Base-by-base conservation (phyloP, 768 basidiomycete genomes). In the Suillus brevipes region DNA sequence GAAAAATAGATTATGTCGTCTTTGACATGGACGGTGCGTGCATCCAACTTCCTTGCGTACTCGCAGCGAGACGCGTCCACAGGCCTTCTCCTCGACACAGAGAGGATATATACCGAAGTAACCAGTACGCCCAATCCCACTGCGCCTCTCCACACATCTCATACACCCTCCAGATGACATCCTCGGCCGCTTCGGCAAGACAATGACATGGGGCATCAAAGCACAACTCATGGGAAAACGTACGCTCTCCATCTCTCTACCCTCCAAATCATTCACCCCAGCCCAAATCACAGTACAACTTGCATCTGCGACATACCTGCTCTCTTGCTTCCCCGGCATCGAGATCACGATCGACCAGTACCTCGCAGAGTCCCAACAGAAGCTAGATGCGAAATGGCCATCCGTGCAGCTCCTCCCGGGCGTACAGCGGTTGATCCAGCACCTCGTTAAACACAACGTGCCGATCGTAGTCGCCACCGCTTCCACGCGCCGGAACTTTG, bases 141-240 rank as follows among this genome's bases (percentile, higher is more conserved):
- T 43, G 60, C 13, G 16, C 38, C 34, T 18, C 47, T 34, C 23
- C 20, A 56, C 42, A 2, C 20, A 3, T 7, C n/a, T 37, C 12
- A 58, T 36, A 56, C 42, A 66, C 42, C 52, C 49, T 64, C 56
- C 56, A 69, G 92, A 94, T 78, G 82, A 86, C 34, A 88, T 94
- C 60, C 85, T 96, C 23, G 85, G 81, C 20, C 82, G 80, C 13
- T 88, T 89, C 70, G 92, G 91, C 34, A 88, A 87, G 66, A 78
- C 85, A 67, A 91, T 95, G 89, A 91, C 90, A 4, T 94, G 92
- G 92, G 89, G 91, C 64, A 92, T 94, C 64, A 94, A 94, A 72
- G 88, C 90, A n/a, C 90, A 89, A 0, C 85, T 90, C 64, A 95
- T 94, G 93, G 93, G 93, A 62, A 91, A 90, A 81, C 85, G 92